Percentiles rank a stretch among this genome's conserved stretches.
These are phyloP conservation scores for Calonectria pteridis DNA, from an alignment of 2,329 filamentous ascomycete species.

Conservation along the genomic window DNA sequence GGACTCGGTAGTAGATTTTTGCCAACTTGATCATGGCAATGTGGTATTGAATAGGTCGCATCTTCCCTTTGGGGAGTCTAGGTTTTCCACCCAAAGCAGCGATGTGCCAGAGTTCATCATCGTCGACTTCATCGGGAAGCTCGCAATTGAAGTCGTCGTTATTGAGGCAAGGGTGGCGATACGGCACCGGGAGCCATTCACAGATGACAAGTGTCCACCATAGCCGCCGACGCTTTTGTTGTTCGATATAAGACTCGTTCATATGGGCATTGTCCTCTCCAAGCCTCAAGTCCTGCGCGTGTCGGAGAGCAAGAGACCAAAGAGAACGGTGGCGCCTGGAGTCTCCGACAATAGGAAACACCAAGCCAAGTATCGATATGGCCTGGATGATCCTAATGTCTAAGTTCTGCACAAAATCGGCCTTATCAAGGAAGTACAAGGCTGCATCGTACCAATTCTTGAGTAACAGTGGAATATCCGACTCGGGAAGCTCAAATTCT, in stretches of 20 bases:
- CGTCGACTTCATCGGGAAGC: background rate
- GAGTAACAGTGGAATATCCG: background rate
- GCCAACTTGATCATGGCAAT: slow-evolving; percentile 7
- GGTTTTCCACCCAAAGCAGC: background rate
- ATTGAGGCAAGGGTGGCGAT: background rate
- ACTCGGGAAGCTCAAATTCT: background rate
- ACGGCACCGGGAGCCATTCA: slow-evolving; percentile 2
- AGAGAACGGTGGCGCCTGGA: background rate
- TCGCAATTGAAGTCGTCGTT: background rate
- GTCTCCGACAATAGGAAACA: background rate
- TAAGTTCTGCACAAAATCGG: background rate
- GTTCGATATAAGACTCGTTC: background rate
- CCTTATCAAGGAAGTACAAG: background rate
- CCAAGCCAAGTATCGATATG: background rate
- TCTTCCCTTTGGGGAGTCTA: background rate
- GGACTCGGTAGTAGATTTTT: background rate
- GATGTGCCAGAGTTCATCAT: background rate
- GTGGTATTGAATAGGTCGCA: background rate
- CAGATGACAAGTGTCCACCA: slow-evolving; percentile 12
- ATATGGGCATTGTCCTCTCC: background rate
- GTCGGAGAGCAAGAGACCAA: slow-evolving; percentile 3
- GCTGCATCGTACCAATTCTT: slow-evolving; percentile 12
- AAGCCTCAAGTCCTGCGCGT: background rate
- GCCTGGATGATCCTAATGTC: background rate
- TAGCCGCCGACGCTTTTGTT: slow-evolving; percentile 4